Evolutionary conservation across 306 rosid species (phyloP).

Genomic region (Boehmeria nivea): DNA sequence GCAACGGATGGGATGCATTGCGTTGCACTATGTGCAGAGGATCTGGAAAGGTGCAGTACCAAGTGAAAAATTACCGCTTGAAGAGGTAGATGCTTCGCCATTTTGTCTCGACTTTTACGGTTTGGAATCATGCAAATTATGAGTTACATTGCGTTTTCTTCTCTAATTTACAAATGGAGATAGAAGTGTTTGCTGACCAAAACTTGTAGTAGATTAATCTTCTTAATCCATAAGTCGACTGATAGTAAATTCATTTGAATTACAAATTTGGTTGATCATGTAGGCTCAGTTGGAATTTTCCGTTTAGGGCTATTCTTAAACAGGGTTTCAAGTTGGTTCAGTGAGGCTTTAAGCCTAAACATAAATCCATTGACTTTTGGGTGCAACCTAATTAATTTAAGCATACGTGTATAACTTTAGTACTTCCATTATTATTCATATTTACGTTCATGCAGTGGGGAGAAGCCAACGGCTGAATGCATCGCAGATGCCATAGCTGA

Average conservation of each 20-base stretch:
- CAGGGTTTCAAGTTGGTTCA: too few species aligned
- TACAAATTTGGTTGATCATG: too few species aligned
- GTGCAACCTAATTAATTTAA: neutral
- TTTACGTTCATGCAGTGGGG: conserved; percentile 61
- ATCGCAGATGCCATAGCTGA: conserved; percentile 79
- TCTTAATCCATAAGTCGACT: too few species aligned
- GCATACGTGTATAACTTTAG: too few species aligned
- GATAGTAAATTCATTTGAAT: too few species aligned
- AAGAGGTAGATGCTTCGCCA: conserved; percentile 44
- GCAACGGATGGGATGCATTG: conserved; percentile 97
- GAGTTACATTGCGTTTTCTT: conserved; percentile 6
- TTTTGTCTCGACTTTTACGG: conserved; percentile 16
- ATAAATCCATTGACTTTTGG: too few species aligned
- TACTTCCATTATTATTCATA: neutral
- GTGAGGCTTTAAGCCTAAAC: too few species aligned
- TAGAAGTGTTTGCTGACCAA: too few species aligned
- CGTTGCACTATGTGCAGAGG: conserved; percentile 84
- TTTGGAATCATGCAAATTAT: conserved; percentile 12
- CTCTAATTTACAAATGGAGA: conserved; percentile 4
- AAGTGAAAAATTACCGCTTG: conserved; percentile 67
- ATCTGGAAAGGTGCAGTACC: conserved; percentile 87
- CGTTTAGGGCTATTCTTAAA: too few species aligned
- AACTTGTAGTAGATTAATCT: too few species aligned
- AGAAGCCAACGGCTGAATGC: conserved; percentile 78
- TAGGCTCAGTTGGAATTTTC: too few species aligned